phyloP scores from a whole-genome alignment of 2,329 filamentous ascomycete genomes.

The Fusarium sp. region DNA sequence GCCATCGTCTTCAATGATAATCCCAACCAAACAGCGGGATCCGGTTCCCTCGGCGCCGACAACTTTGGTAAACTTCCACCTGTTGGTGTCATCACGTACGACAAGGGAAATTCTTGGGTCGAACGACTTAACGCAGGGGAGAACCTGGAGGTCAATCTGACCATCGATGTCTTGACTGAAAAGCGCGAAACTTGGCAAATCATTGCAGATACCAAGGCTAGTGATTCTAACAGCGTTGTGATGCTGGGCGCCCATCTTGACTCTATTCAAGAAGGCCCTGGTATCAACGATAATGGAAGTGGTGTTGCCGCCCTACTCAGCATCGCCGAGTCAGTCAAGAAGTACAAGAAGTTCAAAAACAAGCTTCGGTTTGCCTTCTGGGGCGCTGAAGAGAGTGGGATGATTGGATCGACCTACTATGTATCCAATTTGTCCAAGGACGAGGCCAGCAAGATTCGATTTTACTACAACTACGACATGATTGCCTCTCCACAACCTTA shows the following conservation, averaged over 20 bases:
- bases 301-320: conserved; percentile 52
- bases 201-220: conserved; percentile 55
- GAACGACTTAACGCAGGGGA: conserved; percentile 48
- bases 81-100: conserved; percentile 50
- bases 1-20: conserved; percentile 72
- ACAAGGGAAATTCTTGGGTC: conserved; percentile 51
- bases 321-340: conserved; percentile 50
- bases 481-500: conserved; percentile 60
- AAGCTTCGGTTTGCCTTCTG: conserved; percentile 57
- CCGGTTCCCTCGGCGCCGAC: conserved; percentile 64
- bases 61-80: conserved; percentile 51
- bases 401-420: conserved; percentile 56
- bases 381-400: conserved; percentile 56
- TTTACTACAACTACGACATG: conserved; percentile 80
- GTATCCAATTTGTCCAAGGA: conserved; percentile 49
- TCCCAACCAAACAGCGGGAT: conserved; percentile 54
- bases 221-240: conserved; percentile 53
- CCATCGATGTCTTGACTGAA: conserved; percentile 53
- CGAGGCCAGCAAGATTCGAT: conserved; percentile 65
- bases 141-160: conserved; percentile 47
- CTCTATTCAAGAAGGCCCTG: conserved; percentile 53
- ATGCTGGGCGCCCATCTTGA: conserved; percentile 57
- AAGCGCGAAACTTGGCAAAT: conserved; percentile 54
- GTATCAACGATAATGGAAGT: conserved; percentile 57
- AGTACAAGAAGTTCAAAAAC: conserved; percentile 52